These are phyloP conservation scores for Calamus simplicifolius DNA, from an alignment of 176 grass and related monocot genomes.

Conservation along the genomic window DNA sequence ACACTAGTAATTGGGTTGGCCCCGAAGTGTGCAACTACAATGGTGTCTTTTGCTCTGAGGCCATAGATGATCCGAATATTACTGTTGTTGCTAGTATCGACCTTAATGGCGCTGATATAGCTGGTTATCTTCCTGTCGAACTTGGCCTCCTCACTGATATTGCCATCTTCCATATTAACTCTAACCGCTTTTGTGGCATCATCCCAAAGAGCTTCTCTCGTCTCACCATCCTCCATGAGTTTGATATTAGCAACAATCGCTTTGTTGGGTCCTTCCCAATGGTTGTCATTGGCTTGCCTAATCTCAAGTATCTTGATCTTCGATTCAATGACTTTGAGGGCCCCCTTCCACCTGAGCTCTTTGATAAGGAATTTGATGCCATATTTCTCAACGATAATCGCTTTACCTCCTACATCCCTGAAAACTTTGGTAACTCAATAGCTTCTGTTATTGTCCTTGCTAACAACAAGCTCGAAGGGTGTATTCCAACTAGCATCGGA, in stretches of 20 bases:
- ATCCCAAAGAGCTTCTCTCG: constrained; percentile 51
- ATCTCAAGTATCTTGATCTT: constrained; percentile 59
- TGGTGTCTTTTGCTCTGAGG: constrained; percentile 37
- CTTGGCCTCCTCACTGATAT: constrained; percentile 49
- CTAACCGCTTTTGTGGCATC: constrained; percentile 73
- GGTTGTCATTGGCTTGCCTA: constrained; percentile 33
- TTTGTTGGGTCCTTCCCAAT: constrained; percentile 49
- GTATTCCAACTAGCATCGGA: constrained; percentile 48
- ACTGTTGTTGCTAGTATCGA: constrained; percentile 55
- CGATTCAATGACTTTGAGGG: constrained; percentile 77
- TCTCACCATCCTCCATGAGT: constrained; percentile 45
- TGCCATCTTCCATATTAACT: constrained; percentile 70
- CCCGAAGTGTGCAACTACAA: constrained; percentile 51
- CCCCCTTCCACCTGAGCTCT: constrained; percentile 34
- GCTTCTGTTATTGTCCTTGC: constrained; percentile 53
- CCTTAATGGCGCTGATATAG: constrained; percentile 73
- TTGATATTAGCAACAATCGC: constrained; percentile 89
- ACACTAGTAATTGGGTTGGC: constrained; percentile 48
- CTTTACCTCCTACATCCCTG: constrained; percentile 38
- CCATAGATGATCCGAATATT: constrained; percentile 22
- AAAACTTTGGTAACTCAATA: constrained; percentile 47
- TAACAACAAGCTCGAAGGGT: constrained; percentile 51
- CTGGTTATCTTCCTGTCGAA: constrained; percentile 54
- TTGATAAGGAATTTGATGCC: constrained; percentile 59
- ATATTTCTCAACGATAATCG: constrained; percentile 70